Conservation (phyloP, 208 protist genomes). For the Porcisia deanei region DNA sequence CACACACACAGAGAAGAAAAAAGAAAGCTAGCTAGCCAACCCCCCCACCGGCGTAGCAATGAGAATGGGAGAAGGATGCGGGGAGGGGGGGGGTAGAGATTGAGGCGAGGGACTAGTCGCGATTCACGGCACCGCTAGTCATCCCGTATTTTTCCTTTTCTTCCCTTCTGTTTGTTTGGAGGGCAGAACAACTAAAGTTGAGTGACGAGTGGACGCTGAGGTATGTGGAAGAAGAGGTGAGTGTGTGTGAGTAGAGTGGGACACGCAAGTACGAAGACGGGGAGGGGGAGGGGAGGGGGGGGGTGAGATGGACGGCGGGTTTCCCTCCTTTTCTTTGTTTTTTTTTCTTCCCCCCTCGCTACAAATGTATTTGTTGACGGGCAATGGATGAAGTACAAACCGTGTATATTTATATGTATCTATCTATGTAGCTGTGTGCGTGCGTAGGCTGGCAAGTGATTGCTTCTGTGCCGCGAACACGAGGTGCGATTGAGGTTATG, state of each 20-base stretch:
- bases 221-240: too few relatives aligned
- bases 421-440: neutral
- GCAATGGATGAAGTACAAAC: neutral
- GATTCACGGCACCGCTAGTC: neutral
- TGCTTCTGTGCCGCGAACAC: neutral
- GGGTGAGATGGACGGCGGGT: too few relatives aligned
- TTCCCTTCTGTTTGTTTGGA: too few relatives aligned
- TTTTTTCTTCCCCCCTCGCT: too few relatives aligned
- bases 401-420: neutral
- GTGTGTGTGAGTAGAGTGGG: too few relatives aligned
- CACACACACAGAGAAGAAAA: neutral
- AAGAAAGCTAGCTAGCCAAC: neutral
- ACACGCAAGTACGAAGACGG: too few relatives aligned
- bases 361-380: too few relatives aligned
- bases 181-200: too few relatives aligned
- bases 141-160: too few relatives aligned
- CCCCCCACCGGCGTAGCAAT: neutral
- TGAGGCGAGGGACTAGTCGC: neutral
- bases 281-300: too few relatives aligned
- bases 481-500: neutral
- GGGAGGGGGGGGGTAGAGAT: neutral
- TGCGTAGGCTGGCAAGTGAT: neutral
- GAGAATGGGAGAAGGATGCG: neutral
- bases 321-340: too few relatives aligned
- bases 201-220: too few relatives aligned